These are phyloP conservation scores for Friedmanniomyces simplex DNA, from an alignment of 495 filamentous ascomycete species.

Conservation along the genomic window DNA sequence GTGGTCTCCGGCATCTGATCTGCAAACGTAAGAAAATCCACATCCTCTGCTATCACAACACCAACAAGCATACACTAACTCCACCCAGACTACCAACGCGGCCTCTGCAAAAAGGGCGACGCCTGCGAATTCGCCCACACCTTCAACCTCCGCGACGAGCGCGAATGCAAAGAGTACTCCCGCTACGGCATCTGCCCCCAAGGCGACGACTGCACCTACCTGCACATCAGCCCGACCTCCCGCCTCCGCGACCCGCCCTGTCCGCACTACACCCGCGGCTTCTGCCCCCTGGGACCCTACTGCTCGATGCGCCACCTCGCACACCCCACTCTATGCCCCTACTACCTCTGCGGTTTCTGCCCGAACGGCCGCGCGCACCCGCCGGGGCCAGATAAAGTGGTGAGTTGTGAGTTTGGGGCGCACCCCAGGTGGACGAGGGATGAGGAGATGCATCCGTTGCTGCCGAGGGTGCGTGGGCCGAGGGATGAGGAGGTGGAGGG, in stretches of 20 bases:
- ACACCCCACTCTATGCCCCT: slow-evolving; percentile 60
- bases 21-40: slow-evolving; percentile 55
- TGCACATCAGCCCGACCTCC: slow-evolving; percentile 78
- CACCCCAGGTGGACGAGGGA: slow-evolving; percentile 67
- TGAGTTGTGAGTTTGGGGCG: slow-evolving; percentile 58
- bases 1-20: slow-evolving; percentile 42
- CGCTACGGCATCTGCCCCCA: slow-evolving; percentile 88
- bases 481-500: slow-evolving; percentile 45
- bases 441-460: slow-evolving; percentile 42
- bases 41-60: neutral
- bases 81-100: slow-evolving; percentile 67
- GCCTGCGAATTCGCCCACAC: slow-evolving; percentile 95
- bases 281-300: slow-evolving; percentile 77
- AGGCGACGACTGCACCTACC: slow-evolving; percentile 92
- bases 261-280: slow-evolving; percentile 90
- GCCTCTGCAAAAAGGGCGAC: slow-evolving; percentile 93
- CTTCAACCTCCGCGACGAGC: slow-evolving; percentile 96
- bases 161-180: slow-evolving; percentile 70
- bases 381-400: slow-evolving; percentile 17
- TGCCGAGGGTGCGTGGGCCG: slow-evolving; percentile 54
- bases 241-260: slow-evolving; percentile 62
- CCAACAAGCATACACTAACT: neutral
- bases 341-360: slow-evolving; percentile 89
- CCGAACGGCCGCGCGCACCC: slow-evolving; percentile 57
- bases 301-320: slow-evolving; percentile 81